Conservation (phyloP, 768 basidiomycete genomes). For the Coprinellus aureogranulatus region DNA sequence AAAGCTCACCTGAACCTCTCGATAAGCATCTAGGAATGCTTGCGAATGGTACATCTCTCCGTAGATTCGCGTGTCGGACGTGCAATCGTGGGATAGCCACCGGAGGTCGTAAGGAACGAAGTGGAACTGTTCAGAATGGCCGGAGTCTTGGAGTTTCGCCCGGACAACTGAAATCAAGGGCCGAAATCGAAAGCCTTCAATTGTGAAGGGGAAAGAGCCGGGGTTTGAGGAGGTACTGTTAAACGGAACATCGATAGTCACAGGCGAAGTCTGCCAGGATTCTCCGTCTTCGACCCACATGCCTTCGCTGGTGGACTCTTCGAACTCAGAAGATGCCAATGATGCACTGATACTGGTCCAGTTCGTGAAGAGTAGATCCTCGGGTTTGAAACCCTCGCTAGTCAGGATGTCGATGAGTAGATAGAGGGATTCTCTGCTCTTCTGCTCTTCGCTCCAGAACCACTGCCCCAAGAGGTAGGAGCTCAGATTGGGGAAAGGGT, state of each 20-base stretch:
- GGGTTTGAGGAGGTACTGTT: background rate
- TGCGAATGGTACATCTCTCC: slow-evolving; percentile 32
- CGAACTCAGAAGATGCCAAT: background rate
- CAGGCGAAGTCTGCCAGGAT: background rate
- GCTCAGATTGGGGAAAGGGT: slow-evolving; percentile 2
- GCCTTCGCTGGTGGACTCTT: background rate
- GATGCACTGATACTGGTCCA: background rate
- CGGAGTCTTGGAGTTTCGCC: background rate
- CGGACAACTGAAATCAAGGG: background rate
- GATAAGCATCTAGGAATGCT: slow-evolving; percentile 27
- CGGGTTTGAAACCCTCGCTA: background rate
- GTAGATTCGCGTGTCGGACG: slow-evolving; percentile 15
- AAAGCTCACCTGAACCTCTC: slow-evolving; percentile 16
- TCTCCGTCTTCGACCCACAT: background rate
- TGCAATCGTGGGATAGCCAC: slow-evolving; percentile 18
- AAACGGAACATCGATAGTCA: slow-evolving; percentile 1
- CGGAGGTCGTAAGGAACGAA: slow-evolving; percentile 13
- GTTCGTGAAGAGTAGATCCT: background rate
- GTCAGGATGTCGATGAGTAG: background rate
- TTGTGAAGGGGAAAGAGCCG: background rate
- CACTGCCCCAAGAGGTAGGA: slow-evolving; percentile 20
- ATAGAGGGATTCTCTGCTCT: background rate
- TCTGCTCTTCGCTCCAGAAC: background rate
- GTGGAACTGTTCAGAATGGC: slow-evolving; percentile 9
- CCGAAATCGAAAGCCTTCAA: background rate